Conservation (phyloP, 2,329 filamentous ascomycete genomes). For the Alternaria infectoria region DNA sequence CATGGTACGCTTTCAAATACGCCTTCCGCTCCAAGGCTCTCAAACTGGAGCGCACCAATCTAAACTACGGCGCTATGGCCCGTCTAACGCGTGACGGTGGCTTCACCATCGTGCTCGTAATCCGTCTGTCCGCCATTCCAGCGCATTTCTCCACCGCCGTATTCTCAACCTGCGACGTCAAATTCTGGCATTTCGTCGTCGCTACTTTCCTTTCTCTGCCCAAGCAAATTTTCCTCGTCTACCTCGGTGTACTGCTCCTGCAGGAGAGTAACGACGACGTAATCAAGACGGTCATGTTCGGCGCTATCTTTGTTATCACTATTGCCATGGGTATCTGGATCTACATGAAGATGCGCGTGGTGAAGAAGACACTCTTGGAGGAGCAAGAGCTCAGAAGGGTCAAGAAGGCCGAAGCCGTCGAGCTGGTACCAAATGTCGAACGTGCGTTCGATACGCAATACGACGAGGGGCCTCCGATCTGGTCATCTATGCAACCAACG, state of each 20-base stretch:
- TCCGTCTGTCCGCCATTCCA: constrained; percentile 44
- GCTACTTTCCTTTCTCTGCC: constrained; percentile 43
- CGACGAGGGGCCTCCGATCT: constrained; percentile 26
- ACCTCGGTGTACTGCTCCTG: constrained; percentile 42
- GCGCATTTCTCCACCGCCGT: constrained; percentile 46
- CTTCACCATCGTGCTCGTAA: constrained; percentile 44
- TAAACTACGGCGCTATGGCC: constrained; percentile 46
- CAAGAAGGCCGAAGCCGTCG: constrained; percentile 22
- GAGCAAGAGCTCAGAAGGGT: constrained; percentile 37
- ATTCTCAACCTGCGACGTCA: constrained; percentile 47
- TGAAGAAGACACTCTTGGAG: constrained; percentile 42
- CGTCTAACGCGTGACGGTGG: constrained; percentile 43
- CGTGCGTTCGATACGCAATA: constrained; percentile 26
- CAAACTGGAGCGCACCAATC: constrained; percentile 44
- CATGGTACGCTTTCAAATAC: constrained; percentile 46
- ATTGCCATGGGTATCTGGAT: constrained; percentile 41
- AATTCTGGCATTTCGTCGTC: constrained; percentile 45
- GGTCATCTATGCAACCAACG: constrained; percentile 22
- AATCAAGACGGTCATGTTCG: constrained; percentile 41
- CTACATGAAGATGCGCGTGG: constrained; percentile 41
- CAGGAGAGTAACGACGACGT: constrained; percentile 31
- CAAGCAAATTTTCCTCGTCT: constrained; percentile 47
- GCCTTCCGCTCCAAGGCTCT: constrained; percentile 36
- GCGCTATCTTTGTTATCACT: constrained; percentile 37
- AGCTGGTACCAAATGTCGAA: constrained; percentile 25